A percentile compares a stretch with the other conserved stretches of the same genome.
Conservation (phyloP, 23 red algal genomes). For the Chondrus crispus region DNA sequence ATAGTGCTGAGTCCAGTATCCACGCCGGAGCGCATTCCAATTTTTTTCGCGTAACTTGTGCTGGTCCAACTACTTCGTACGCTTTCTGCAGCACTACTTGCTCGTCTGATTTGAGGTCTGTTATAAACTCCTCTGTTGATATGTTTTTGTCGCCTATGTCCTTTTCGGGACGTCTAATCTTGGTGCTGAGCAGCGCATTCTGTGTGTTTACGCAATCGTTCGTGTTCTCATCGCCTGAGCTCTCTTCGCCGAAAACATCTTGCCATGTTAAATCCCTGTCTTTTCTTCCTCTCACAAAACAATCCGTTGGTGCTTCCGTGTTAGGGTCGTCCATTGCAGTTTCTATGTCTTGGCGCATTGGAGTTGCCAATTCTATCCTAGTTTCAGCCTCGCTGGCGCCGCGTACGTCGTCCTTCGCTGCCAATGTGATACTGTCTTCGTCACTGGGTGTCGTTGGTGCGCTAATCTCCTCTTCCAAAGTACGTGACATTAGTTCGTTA, state of each 20-base stretch:
- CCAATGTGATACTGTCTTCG: no score
- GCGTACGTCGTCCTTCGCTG: no score
- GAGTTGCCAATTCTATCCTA: no score
- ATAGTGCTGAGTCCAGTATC: constrained; percentile 6
- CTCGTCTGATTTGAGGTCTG: neutral
- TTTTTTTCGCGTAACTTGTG: neutral
- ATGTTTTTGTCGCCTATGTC: neutral
- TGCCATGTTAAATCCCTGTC: neutral
- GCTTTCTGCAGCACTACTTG: neutral
- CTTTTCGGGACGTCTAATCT: neutral
- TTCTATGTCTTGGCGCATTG: no score
- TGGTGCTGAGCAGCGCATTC: neutral
- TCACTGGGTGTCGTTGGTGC: neutral
- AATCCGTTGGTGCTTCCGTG: no score
- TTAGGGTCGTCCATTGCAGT: no score
- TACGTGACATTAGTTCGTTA: neutral
- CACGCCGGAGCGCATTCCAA: constrained; percentile 25
- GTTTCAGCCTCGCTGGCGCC: no score
- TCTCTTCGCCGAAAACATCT: no score
- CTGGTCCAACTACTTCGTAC: neutral
- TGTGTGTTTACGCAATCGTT: no score
- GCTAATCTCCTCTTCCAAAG: neutral
- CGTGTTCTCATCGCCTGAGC: no score
- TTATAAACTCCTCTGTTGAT: neutral
- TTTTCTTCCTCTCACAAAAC: no score